phyloP scores from a whole-genome alignment of 2,329 filamentous ascomycete species.

The Neophaeococcomyces aloes region DNA sequence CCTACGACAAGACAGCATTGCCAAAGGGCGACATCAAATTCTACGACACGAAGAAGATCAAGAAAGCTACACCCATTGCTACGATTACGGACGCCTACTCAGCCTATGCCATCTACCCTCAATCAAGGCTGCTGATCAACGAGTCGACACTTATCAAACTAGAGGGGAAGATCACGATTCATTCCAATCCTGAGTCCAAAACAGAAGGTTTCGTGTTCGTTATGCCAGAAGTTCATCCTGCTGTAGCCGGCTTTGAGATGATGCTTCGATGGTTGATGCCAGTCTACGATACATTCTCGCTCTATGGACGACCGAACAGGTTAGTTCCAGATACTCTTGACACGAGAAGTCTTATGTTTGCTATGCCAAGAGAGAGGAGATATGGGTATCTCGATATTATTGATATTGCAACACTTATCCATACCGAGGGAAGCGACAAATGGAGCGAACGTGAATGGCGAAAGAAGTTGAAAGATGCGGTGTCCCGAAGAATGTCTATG shows the following conservation, averaged over 20 bases:
- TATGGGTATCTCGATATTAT: constrained; percentile 86
- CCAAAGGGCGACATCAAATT: constrained; percentile 89
- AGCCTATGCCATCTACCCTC: constrained; percentile 90
- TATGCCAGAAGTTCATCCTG: constrained; percentile 91
- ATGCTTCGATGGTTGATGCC: constrained; percentile 88
- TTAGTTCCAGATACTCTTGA: constrained; percentile 82
- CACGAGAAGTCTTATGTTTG: constrained; percentile 89
- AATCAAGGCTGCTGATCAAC: constrained; percentile 86
- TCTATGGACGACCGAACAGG: constrained; percentile 81
- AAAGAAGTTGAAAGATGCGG: constrained; percentile 76
- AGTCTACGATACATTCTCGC: constrained; percentile 79
- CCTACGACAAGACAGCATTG: constrained; percentile 64
- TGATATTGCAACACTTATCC: constrained; percentile 72
- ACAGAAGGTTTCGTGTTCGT: constrained; percentile 94
- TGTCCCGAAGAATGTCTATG: constrained; percentile 63
- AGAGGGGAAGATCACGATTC: constrained; percentile 81
- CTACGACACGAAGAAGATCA: constrained; percentile 86
- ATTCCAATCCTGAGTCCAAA: constrained; percentile 63
- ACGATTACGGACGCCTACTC: constrained; percentile 85
- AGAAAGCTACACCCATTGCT: constrained; percentile 82
- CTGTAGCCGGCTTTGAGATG: constrained; percentile 88
- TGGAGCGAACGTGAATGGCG: constrained; percentile 91
- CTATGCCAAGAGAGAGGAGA: constrained; percentile 77
- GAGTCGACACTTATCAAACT: constrained; percentile 90
- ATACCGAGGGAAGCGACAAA: constrained; percentile 60